Evolutionary conservation across 129 eudicot species (phyloP).

Genomic region (Escallonia rubra): DNA sequence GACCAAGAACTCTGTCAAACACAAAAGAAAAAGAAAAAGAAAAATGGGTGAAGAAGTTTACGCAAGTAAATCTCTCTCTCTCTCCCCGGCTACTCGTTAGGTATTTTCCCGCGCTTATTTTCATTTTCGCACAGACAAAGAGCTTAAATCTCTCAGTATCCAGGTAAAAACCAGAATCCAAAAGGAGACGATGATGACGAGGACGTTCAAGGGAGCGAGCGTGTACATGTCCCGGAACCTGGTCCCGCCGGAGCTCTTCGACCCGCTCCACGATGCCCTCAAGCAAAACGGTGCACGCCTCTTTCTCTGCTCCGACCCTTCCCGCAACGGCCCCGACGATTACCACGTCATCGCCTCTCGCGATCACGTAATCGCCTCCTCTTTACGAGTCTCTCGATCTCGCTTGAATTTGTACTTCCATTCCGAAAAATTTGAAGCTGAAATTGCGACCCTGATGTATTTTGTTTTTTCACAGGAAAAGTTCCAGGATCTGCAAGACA

Average conservation of each 20-base stretch:
- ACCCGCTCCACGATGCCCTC: conserved; percentile 75
- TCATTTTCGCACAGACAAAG: background rate
- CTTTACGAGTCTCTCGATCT: background rate
- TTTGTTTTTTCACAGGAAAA: conserved; percentile 45
- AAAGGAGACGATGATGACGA: conserved; percentile 32
- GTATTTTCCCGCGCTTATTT: conserved; percentile 1
- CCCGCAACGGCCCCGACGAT: conserved; percentile 70
- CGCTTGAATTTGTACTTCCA: background rate
- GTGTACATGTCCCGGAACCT: conserved; percentile 88
- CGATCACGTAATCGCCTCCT: conserved; percentile 40
- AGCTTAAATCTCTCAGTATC: no score
- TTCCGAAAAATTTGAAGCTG: no score
- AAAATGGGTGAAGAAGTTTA: background rate
- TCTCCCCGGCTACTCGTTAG: no score
- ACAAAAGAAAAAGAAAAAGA: background rate
- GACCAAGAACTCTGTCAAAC: background rate
- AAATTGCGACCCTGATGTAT: background rate
- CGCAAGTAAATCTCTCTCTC: no score
- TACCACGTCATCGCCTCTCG: conserved; percentile 75
- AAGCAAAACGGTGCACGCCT: conserved; percentile 78
- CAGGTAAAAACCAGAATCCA: background rate
- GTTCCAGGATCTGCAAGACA: conserved; percentile 50
- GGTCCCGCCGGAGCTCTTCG: conserved; percentile 85
- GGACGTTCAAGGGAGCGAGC: conserved; percentile 73
- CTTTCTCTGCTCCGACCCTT: conserved; percentile 82